Conservation (phyloP, 2,329 filamentous ascomycete genomes). For the Colletotrichum melonis region DNA sequence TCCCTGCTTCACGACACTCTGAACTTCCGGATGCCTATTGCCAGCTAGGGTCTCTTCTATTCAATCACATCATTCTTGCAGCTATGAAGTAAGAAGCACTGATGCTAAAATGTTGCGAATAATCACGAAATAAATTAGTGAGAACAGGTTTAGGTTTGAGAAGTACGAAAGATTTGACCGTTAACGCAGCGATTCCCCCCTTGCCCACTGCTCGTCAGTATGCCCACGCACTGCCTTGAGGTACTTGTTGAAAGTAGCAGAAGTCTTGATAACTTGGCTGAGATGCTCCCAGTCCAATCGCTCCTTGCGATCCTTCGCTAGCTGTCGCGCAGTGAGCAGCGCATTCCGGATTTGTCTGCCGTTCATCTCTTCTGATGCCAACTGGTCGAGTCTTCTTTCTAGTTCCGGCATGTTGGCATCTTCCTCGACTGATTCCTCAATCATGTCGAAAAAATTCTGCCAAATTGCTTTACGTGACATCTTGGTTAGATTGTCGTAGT, state of each 20-base stretch:
- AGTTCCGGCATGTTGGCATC: not conserved
- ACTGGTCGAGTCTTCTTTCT: conserved; percentile 38
- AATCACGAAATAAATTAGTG: no score
- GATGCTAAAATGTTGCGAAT: no score
- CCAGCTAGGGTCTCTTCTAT: no score
- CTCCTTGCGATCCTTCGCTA: conserved; percentile 36
- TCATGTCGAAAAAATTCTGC: conserved; percentile 42
- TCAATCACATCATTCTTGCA: no score
- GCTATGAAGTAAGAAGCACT: no score
- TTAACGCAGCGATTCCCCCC: conserved; percentile 6
- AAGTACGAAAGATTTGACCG: no score
- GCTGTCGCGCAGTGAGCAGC: conserved; percentile 43
- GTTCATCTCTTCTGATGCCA: conserved; percentile 51
- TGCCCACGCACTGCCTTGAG: conserved; percentile 35
- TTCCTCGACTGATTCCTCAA: conserved; percentile 1
- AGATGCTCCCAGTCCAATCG: conserved; percentile 37
- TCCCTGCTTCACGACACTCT: no score
- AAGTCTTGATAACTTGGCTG: conserved; percentile 37
- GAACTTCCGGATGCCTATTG: no score
- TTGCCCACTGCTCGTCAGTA: conserved; percentile 36
- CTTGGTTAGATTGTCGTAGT: conserved; percentile 43
- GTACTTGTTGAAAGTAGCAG: conserved; percentile 38
- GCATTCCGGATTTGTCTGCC: conserved; percentile 56
- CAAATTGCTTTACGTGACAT: conserved; percentile 42
- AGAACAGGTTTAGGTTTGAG: no score